A percentile compares a stretch with the other conserved stretches of the same genome.
These are phyloP conservation scores for Populus deltoides DNA, from an alignment of 345 rosid genomes.

Conservation along the genomic window DNA sequence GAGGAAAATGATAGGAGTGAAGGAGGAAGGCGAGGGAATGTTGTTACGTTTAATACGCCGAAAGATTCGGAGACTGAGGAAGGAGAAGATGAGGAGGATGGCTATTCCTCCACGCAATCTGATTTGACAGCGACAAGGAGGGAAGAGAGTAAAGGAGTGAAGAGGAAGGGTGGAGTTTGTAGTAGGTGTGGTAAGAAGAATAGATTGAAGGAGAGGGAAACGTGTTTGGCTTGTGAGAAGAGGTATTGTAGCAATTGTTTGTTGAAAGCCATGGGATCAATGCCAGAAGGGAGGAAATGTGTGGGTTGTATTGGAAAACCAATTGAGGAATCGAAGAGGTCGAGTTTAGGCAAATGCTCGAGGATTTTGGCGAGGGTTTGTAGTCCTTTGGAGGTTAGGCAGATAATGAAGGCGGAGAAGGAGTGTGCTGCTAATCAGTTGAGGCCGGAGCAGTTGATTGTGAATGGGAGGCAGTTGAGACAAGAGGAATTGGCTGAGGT, in stretches of 20 bases:
- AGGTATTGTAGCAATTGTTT: conserved; percentile 59
- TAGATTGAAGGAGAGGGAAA: conserved; percentile 43
- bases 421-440: conserved; percentile 59
- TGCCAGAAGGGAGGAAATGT: conserved; percentile 80
- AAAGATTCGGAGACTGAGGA: conserved; percentile 29
- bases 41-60: conserved; percentile 40
- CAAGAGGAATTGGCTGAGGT: conserved; percentile 50
- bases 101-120: conserved; percentile 26
- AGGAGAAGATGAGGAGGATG: conserved; percentile 23
- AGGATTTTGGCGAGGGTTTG: conserved; percentile 42
- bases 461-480: conserved; percentile 49
- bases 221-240: conserved; percentile 57
- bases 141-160: background rate
- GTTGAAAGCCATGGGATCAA: conserved; percentile 70
- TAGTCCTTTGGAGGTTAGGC: conserved; percentile 50
- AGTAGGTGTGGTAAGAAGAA: conserved; percentile 47
- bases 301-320: conserved; percentile 52
- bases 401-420: conserved; percentile 64
- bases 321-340: conserved; percentile 49
- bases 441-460: conserved; percentile 57
- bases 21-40: conserved; percentile 1
- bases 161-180: conserved; percentile 39
- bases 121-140: background rate
- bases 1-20: background rate
- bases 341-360: conserved; percentile 46